phyloP scores from a whole-genome alignment of 1,284 basidiomycete species.

The Xerocomus nothofagi region DNA sequence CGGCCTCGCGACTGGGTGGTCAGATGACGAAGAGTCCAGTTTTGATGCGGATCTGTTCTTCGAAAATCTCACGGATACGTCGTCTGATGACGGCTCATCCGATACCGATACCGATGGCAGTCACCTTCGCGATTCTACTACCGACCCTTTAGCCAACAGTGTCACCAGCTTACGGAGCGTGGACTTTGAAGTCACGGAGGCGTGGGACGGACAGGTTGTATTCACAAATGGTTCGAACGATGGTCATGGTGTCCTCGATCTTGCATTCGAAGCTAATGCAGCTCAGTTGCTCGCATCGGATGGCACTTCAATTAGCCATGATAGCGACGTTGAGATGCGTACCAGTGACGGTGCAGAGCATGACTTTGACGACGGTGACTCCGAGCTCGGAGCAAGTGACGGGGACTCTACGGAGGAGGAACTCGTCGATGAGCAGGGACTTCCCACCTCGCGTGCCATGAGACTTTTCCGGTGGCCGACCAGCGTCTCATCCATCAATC shows the following conservation, averaged over 20 bases:
- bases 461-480: slow-evolving; percentile 64
- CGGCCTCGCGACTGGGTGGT: slow-evolving; percentile 67
- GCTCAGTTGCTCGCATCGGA: slow-evolving; percentile 47
- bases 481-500: slow-evolving; percentile 66
- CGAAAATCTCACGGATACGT: slow-evolving; percentile 62
- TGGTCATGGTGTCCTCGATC: slow-evolving; percentile 52
- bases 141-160: slow-evolving; percentile 40
- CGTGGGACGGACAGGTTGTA: slow-evolving; percentile 70
- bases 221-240: slow-evolving; percentile 63
- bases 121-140: slow-evolving; percentile 34
- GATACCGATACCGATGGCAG: slow-evolving; percentile 43
- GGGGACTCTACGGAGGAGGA: slow-evolving; percentile 78
- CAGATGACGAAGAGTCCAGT: slow-evolving; percentile 68
- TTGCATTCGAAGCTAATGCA: slow-evolving; percentile 55
- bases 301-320: slow-evolving; percentile 36
- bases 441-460: slow-evolving; percentile 74
- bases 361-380: slow-evolving; percentile 41
- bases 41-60: slow-evolving; percentile 81
- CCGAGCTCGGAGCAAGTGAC: slow-evolving; percentile 40
- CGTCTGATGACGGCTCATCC: slow-evolving; percentile 37
- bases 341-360: slow-evolving; percentile 37
- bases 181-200: slow-evolving; percentile 63
- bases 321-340: slow-evolving; percentile 44
- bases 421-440: slow-evolving; percentile 65
- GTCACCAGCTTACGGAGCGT: slow-evolving; percentile 37